These are phyloP conservation scores for Fusarium chlamydosporum DNA, from an alignment of 2,329 filamentous ascomycete species.

Conservation along the genomic window DNA sequence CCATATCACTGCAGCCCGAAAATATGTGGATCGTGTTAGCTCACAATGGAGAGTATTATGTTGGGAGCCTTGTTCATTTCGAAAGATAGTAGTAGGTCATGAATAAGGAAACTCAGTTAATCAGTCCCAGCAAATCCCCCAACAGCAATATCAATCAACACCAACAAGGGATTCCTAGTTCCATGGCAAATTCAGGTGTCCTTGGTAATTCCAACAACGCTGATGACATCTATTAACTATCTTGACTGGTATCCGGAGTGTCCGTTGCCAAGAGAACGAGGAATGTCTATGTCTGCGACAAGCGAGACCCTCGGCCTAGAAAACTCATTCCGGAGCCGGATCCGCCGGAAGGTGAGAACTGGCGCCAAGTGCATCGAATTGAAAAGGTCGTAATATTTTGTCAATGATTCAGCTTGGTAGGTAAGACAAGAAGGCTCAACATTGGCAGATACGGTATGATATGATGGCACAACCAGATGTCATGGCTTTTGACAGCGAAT, in stretches of 20 bases:
- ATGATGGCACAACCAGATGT: constrained; percentile 1
- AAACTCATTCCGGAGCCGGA: constrained; percentile 31
- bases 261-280: constrained; percentile 62
- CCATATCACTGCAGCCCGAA: too few relatives aligned
- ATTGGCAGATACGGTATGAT: not conserved
- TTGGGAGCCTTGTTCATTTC: too few relatives aligned
- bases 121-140: too few relatives aligned
- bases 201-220: constrained; percentile 63
- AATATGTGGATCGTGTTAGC: too few relatives aligned
- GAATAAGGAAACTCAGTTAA: too few relatives aligned
- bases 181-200: constrained; percentile 67
- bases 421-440: not conserved
- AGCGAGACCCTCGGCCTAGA: constrained; percentile 63
- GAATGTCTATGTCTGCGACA: constrained; percentile 68
- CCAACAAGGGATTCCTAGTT: constrained; percentile 59
- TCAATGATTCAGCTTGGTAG: not conserved
- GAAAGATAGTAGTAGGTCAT: too few relatives aligned
- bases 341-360: not conserved
- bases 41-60: too few relatives aligned
- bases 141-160: constrained; percentile 41
- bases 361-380: not conserved
- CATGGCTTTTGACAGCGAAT: constrained; percentile 17
- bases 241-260: constrained; percentile 55
- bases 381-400: not conserved
- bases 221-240: constrained; percentile 62